These are phyloP conservation scores for Macrophomina tecta DNA, from an alignment of 2,329 filamentous ascomycete species.

Conservation along the genomic window DNA sequence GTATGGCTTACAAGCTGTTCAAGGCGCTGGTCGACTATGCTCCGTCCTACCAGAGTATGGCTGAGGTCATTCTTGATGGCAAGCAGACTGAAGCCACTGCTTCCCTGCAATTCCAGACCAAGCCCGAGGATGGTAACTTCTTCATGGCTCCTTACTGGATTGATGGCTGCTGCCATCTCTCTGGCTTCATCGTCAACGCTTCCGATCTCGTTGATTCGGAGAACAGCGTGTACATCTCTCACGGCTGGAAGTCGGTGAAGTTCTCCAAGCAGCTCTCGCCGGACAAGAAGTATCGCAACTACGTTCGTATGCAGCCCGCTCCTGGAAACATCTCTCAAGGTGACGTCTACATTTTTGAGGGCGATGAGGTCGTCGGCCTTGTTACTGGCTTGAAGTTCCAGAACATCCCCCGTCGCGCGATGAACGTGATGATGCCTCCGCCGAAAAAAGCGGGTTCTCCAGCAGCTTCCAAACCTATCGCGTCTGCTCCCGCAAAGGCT, in stretches of 20 bases:
- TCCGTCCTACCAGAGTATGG: constrained; percentile 63
- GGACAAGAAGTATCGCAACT: constrained; percentile 62
- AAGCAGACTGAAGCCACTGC: constrained; percentile 63
- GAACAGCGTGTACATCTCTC: constrained; percentile 66
- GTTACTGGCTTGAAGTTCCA: constrained; percentile 70
- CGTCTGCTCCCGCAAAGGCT: constrained; percentile 43
- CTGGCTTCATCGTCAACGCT: constrained; percentile 66
- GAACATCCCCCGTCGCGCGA: constrained; percentile 68
- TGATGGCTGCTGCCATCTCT: constrained; percentile 63
- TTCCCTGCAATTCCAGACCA: constrained; percentile 60
- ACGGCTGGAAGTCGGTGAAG: constrained; percentile 67
- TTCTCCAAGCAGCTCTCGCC: constrained; percentile 59
- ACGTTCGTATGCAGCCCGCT: constrained; percentile 66
- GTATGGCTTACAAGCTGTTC: constrained; percentile 79
- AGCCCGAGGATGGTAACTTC: constrained; percentile 60
- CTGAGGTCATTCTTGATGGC: constrained; percentile 64
- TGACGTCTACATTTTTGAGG: constrained; percentile 66
- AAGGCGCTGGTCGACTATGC: constrained; percentile 64
- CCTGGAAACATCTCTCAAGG: constrained; percentile 62
- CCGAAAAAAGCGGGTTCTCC: constrained; percentile 51
- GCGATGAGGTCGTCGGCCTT: constrained; percentile 63
- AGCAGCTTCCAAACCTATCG: constrained; percentile 43
- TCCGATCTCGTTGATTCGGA: constrained; percentile 64
- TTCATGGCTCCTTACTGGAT: constrained; percentile 66
- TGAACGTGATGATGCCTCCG: constrained; percentile 71